Base-by-base conservation (phyloP, 208 protist genomes). In the Strigomonas culicis region DNA sequence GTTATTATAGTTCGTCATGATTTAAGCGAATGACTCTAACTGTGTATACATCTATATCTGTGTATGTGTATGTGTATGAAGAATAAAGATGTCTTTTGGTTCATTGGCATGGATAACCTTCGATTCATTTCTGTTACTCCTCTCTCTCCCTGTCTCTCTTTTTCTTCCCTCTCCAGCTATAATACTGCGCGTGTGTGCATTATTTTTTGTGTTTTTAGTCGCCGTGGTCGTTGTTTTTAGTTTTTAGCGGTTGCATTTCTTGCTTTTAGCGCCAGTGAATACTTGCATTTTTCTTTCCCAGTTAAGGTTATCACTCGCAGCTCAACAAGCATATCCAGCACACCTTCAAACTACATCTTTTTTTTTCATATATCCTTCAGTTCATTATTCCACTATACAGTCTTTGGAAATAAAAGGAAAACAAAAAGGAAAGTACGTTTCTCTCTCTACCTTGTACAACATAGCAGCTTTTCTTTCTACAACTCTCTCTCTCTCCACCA, bases 401-500 rank as follows among this genome's bases (percentile, higher is more conserved):
- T n/a, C n/a, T n/a, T n/a, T n/a, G n/a, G n/a, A n/a, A n/a, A n/a
- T n/a, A n/a, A n/a, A n/a, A n/a, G 53, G 30, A 3, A 44, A 63
- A 62, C 19, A 24, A 67, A 61, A 25, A 10, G 63, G 22, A 68
- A 50, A 28, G 24, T 21, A 15, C 27, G 19, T 43, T 59, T 50
- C 27, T 59, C 1, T 36, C 13, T 52, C 50, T 10, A n/a, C 10
- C 39, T 46, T n/a, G 11, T 46, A 46, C 17, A 46, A 46, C 17
- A 46, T 17, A 46, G 11, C 17, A 46, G 39, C 39, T 59, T 55
- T 17, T 34, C 22, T 61, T 25, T 59, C 8, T 25, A 68, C 39
- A 22, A n/a, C n/a, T n/a, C n/a, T n/a, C n/a, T n/a, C n/a, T 30
- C 13, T 21, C 13, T 25, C 30, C 68, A 78, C 55, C n/a, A 97